Base-by-base conservation (phyloP, 1,139 yeast species). In the Candida gigantensis region DNA sequence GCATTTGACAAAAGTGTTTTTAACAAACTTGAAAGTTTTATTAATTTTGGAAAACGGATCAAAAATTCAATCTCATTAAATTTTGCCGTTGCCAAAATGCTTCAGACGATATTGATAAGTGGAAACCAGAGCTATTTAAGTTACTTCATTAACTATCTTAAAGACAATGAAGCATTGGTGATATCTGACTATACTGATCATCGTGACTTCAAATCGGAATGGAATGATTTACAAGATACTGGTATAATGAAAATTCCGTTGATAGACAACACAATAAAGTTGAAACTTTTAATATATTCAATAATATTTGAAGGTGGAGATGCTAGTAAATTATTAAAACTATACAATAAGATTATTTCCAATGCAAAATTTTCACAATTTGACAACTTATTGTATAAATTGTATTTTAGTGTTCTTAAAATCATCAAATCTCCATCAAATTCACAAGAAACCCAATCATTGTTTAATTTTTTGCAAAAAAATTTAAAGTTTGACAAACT, bases 21-120 rank as follows among this genome's bases (percentile, higher is more conserved):
- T 53, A 79, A 79, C 39, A 86, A 85, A 51, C 54, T 85, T 19
- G 73, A 73, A 34, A 79, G 85, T 8, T 77, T 85, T 49, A 52
- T 81, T 23, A 74, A 74, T 11, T 77, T 83, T 47, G 72, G 72
- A 12, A 46, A 53, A 20, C 60, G 73, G 39, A 46, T 79, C 24
- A 44, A 53, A 2, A 50, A 61, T 33, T 76, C 81, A 1, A 42
- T 66, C 7, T 58, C 72, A 20, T 58, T 65, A 51, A 55, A 57
- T 42, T 49, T 60, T 41, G 54, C 68, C 31, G 44, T 62, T 4
- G 46, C 68, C 30, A 65, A 65, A 36, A 57, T 67, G 7, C 32
- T 71, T 16, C 68, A 65, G 50, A 57, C 59, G 21, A 43, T 63
- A n/a, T 56, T 74, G 39, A 41, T 72, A 8, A 51, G 58, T 10